Evolutionary conservation across 2,329 filamentous ascomycete genomes (phyloP).

Genomic region (Apiospora malaysiana): DNA sequence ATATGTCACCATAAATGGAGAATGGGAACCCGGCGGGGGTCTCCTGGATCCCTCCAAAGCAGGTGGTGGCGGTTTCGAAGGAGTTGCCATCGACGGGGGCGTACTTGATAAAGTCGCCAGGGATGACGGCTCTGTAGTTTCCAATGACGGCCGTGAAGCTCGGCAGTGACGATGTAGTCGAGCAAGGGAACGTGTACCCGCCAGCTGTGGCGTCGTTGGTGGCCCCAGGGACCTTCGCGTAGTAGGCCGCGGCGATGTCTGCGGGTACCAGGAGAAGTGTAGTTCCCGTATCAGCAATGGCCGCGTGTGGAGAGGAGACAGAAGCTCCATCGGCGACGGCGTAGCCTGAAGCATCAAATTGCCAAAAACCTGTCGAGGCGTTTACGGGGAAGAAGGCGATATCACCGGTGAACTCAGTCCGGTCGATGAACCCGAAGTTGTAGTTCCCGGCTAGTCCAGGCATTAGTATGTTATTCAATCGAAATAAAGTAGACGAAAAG

Average conservation of each 20-base stretch:
- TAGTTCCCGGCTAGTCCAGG: conserved; percentile 59
- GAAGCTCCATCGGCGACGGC: conserved; percentile 62
- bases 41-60: conserved; percentile 73
- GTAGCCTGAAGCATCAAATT: conserved; percentile 62
- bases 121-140: conserved; percentile 62
- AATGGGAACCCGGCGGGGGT: conserved; percentile 63
- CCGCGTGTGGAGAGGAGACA: conserved; percentile 60
- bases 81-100: conserved; percentile 51
- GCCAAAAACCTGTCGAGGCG: conserved; percentile 71
- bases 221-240: conserved; percentile 66
- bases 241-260: conserved; percentile 64
- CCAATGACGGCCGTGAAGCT: conserved; percentile 69
- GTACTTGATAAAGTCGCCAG: conserved; percentile 68
- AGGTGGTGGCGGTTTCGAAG: conserved; percentile 33
- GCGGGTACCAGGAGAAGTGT: conserved; percentile 71
- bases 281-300: conserved; percentile 76
- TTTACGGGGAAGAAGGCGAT: conserved; percentile 68
- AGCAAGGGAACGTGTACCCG: conserved; percentile 69
- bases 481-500: conserved; percentile 69
- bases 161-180: conserved; percentile 58
- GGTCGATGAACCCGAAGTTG: conserved; percentile 75
- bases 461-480: conserved; percentile 66
- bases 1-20: conserved; percentile 69
- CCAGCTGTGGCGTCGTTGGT: conserved; percentile 61
- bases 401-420: conserved; percentile 60